These are phyloP conservation scores for Marvania coccoides DNA, from an alignment of 139 green algal genomes.

Conservation along the genomic window DNA sequence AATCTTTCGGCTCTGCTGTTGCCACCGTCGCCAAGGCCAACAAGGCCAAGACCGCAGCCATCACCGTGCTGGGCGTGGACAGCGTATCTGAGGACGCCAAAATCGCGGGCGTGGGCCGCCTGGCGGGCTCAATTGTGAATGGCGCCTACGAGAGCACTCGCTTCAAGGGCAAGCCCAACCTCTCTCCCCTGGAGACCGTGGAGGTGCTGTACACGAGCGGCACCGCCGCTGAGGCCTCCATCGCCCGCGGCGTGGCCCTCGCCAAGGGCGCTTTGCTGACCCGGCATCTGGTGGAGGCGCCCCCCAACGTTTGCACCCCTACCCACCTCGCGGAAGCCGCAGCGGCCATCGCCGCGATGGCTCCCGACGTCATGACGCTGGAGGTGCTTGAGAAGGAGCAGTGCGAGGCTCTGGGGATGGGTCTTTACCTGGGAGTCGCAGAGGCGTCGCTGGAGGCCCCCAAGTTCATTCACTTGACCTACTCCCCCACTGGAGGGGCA, in stretches of 20 bases:
- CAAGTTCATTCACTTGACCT: constrained; percentile 97
- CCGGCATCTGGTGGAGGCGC: constrained; percentile 88
- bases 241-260: constrained; percentile 28
- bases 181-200: constrained; percentile 39
- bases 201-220: constrained; percentile 38
- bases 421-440: constrained; percentile 88
- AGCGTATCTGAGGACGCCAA: background rate
- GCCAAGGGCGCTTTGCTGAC: constrained; percentile 45
- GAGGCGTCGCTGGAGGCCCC: constrained; percentile 67
- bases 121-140: constrained; percentile 51
- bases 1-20: constrained; percentile 42
- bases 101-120: constrained; percentile 4
- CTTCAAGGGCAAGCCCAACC: constrained; percentile 79
- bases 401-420: constrained; percentile 91
- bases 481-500: constrained; percentile 54
- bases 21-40: constrained; percentile 48
- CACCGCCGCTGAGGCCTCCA: constrained; percentile 2
- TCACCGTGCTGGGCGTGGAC: constrained; percentile 25
- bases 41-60: constrained; percentile 34
- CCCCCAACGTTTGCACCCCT: constrained; percentile 92
- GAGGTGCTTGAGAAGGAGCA: constrained; percentile 79
- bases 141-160: constrained; percentile 75
- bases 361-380: constrained; percentile 41
- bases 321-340: constrained; percentile 72
- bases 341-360: constrained; percentile 37